A percentile compares a stretch with the other conserved stretches of the same genome.
Conservation (phyloP, 192 early-diverging fungal genomes). For the Entophlyctis luteolus region DNA sequence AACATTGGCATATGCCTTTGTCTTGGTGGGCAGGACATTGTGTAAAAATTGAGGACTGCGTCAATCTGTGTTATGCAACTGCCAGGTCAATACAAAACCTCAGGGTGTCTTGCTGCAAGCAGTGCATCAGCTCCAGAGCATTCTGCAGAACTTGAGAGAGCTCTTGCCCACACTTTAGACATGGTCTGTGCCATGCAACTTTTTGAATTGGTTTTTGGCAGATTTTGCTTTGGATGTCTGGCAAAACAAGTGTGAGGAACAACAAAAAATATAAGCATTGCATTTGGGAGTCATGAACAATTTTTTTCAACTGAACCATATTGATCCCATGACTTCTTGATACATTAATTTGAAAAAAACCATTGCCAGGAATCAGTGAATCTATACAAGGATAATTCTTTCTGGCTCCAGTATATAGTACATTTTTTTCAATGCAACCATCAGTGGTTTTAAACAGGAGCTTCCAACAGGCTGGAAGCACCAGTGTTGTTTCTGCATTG, state of each 20-base stretch:
- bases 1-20: no score
- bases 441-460: neutral
- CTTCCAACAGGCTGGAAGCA: neutral
- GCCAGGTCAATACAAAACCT: no score
- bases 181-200: no score
- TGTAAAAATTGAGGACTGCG: no score
- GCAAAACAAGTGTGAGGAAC: slow-evolving; percentile 3
- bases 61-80: no score
- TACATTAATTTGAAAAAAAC: slow-evolving; percentile 10
- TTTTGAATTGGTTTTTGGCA: no score
- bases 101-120: no score
- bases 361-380: slow-evolving; percentile 5
- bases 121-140: no score
- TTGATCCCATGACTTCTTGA: slow-evolving; percentile 1
- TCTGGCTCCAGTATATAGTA: neutral
- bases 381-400: slow-evolving; percentile 9
- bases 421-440: neutral
- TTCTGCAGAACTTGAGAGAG: no score
- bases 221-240: neutral
- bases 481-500: neutral
- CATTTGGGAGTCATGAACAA: neutral
- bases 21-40: no score
- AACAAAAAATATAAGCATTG: slow-evolving; percentile 1
- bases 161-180: no score
- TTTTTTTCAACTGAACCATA: slow-evolving; percentile 12